Percentiles rank a stretch among this genome's conserved stretches.
Conservation (phyloP, 306 rosid species). For the Dalbergia oliveri region DNA sequence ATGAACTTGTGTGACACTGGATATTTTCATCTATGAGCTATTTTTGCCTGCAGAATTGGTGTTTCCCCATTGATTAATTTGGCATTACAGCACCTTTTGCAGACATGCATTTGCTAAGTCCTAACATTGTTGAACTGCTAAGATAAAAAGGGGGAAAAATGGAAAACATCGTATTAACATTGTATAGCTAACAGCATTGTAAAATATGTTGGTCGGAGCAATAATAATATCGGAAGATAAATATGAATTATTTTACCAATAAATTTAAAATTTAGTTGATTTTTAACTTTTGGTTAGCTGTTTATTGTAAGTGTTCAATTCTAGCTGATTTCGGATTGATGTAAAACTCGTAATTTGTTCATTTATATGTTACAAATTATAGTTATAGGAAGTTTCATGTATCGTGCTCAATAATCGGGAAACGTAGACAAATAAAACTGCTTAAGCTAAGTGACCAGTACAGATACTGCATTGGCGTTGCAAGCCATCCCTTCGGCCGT, state of each 20-base stretch:
- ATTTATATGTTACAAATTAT: neutral
- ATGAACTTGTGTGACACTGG: neutral
- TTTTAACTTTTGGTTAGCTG: neutral
- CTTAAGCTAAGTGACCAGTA: neutral
- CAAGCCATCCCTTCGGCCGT: too few relatives aligned
- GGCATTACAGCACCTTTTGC: neutral
- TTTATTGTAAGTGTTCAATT: neutral
- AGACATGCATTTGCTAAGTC: neutral
- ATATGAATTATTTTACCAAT: neutral
- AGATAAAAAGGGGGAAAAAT: neutral
- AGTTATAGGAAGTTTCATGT: neutral
- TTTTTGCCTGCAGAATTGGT: slow-evolving; percentile 4
- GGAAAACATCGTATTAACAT: neutral
- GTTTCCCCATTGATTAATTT: neutral
- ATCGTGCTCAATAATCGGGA: too few relatives aligned
- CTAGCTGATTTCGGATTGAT: neutral
- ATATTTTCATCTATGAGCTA: slow-evolving; percentile 27
- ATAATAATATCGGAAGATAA: neutral
- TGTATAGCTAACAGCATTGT: neutral
- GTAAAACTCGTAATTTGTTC: neutral
- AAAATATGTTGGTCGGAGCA: neutral
- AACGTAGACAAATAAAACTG: too few relatives aligned
- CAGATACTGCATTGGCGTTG: neutral
- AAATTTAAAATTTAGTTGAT: neutral
- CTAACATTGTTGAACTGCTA: neutral